phyloP scores from a whole-genome alignment of 2,329 filamentous ascomycete species.

The Diaporthe citriasiana region DNA sequence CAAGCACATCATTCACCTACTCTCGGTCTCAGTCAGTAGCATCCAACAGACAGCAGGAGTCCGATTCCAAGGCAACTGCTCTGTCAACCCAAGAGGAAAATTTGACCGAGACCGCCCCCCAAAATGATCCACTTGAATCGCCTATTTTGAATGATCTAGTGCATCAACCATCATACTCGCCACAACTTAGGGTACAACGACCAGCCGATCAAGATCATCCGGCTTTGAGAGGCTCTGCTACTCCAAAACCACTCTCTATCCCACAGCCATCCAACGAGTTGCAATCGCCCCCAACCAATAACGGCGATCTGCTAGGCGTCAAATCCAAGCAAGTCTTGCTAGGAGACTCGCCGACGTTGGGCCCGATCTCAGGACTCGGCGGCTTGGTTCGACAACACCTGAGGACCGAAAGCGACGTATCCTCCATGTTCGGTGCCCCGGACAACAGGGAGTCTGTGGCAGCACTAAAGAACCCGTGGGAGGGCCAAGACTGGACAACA shows the following conservation, averaged over 20 bases:
- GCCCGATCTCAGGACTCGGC: slow-evolving; percentile 78
- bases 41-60: slow-evolving; percentile 54
- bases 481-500: slow-evolving; percentile 16
- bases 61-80: slow-evolving; percentile 49
- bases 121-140: slow-evolving; percentile 58
- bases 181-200: slow-evolving; percentile 58
- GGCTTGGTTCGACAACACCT: slow-evolving; percentile 89
- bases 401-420: slow-evolving; percentile 83
- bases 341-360: slow-evolving; percentile 84
- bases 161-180: slow-evolving; percentile 47
- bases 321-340: slow-evolving; percentile 50
- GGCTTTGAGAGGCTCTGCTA: slow-evolving; percentile 62
- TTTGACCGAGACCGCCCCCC: slow-evolving; percentile 55
- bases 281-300: slow-evolving; percentile 45
- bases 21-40: slow-evolving; percentile 64
- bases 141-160: slow-evolving; percentile 44
- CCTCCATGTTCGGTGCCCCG: slow-evolving; percentile 76
- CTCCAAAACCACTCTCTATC: slow-evolving; percentile 60
- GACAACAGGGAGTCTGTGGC: slow-evolving; percentile 27
- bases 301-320: slow-evolving; percentile 41
- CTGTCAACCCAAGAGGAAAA: slow-evolving; percentile 52
- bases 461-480: slow-evolving; percentile 14
- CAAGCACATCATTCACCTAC: slow-evolving; percentile 56
- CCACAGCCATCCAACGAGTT: slow-evolving; percentile 47
- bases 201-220: slow-evolving; percentile 69